These are phyloP conservation scores for Scenedesmus sp. DNA, from an alignment of 163 green algal genomes.

Conservation along the genomic window DNA sequence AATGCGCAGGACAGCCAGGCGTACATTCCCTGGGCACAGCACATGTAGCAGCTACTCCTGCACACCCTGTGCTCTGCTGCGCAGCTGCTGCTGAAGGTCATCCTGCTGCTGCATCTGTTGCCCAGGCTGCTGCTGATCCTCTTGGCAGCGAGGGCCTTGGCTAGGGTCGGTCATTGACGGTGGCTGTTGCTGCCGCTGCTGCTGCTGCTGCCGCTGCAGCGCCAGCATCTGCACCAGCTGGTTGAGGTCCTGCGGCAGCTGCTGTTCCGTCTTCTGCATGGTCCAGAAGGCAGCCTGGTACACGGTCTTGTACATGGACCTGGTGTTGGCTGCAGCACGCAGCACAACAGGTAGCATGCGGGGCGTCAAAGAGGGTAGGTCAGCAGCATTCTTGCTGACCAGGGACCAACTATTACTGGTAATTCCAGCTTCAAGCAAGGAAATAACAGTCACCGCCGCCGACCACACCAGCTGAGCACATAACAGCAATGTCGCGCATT, in stretches of 20 bases:
- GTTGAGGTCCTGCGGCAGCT: conserved; percentile 57
- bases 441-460: no score
- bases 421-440: no score
- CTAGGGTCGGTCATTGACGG: background rate
- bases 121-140: conserved; percentile 41
- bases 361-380: background rate
- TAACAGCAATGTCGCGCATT: no score
- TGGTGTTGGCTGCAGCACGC: conserved; percentile 61
- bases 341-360: background rate
- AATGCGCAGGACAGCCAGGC: no score
- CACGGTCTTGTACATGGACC: conserved; percentile 77
- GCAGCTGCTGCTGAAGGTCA: background rate
- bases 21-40: background rate
- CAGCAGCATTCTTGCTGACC: conserved; percentile 16
- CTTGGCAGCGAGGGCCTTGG: background rate
- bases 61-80: background rate
- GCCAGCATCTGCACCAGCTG: conserved; percentile 38
- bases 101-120: conserved; percentile 37
- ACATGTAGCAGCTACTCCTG: background rate
- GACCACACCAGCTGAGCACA: no score
- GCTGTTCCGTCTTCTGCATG: conserved; percentile 64
- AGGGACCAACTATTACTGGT: no score
- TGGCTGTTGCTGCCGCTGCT: conserved; percentile 36
- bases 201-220: conserved; percentile 38
- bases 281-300: conserved; percentile 79